Evolutionary conservation across 768 basidiomycete genomes (phyloP), one percentile per base, ranked within the genome.

Genomic region (Hirschioporus abietinus): DNA sequence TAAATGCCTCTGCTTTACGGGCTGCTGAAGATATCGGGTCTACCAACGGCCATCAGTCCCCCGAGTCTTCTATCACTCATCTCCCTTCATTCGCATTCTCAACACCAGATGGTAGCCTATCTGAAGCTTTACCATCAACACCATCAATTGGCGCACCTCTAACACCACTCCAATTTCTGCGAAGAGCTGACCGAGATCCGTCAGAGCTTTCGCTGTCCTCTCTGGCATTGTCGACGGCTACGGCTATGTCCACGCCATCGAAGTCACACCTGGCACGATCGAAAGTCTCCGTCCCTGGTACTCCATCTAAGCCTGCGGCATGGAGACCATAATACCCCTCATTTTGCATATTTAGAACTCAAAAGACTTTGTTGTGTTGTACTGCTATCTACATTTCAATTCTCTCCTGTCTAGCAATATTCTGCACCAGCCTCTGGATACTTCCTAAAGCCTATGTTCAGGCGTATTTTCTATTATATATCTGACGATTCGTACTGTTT

Each of bases 91-190:
- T 93, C 69, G 82, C 86, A 10, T 72, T 92, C 23, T 82, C 82
- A 15, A 83, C 81, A 0, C 83, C 84, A 1, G 74, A 76, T 65
- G 79, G 81, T 30, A 76, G 74, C 17, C 85, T 84, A 66, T 80
- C 84, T 6, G 76, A 77, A 35, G 81, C 82, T 0, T 69, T 81
- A 42, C 79, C 75, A 66, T 82, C 87, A 2, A 84, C 89, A 66
- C 85, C 87, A 27, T 81, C 82, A 1, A 83, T 87, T 35, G 88
- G 89, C 17, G 92, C 92, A 0, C 91, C 93, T 12, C 74, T 94
- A 64, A 87, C 88, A 8, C 86, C 94, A 0, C 77, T 96, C 60
- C 93, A 96, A 74, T 95, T 94, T 77, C 86, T 96, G 69, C 83
- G 93, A 66, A 86, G 89, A 62, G 94, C 91, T 52, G 90, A 91